These are phyloP conservation scores for Strobilomyces echinocephalus DNA, from an alignment of 768 basidiomycete species.

Conservation along the genomic window DNA sequence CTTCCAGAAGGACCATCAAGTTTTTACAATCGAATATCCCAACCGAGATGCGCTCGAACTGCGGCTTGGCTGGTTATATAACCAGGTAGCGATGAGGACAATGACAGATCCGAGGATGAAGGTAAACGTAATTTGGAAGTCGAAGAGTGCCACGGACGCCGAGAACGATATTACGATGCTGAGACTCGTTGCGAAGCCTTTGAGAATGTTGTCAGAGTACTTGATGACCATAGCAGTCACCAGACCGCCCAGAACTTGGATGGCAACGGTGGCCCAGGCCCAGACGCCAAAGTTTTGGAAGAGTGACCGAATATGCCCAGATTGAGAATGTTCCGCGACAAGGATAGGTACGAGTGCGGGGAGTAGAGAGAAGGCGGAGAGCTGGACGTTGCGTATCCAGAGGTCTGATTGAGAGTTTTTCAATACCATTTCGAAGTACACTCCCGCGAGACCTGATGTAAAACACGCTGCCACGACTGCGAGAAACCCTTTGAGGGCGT, in stretches of 20 bases:
- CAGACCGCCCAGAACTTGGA: slow-evolving; percentile 89
- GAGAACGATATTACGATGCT: slow-evolving; percentile 94
- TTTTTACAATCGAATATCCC: slow-evolving; percentile 27
- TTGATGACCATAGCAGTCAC: slow-evolving; percentile 93
- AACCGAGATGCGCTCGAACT: slow-evolving; percentile 31
- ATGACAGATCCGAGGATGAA: slow-evolving; percentile 81
- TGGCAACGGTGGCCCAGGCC: slow-evolving; percentile 87
- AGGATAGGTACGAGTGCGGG: slow-evolving; percentile 81
- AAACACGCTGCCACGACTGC: slow-evolving; percentile 91
- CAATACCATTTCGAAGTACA: slow-evolving; percentile 97
- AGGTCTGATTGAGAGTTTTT: slow-evolving; percentile 87
- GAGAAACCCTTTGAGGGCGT: slow-evolving; percentile 77
- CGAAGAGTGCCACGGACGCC: slow-evolving; percentile 84
- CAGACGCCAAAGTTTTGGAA: slow-evolving; percentile 85
- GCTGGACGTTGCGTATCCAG: slow-evolving; percentile 95
- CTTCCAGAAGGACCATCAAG: slow-evolving; percentile 6
- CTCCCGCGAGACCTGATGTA: slow-evolving; percentile 93
- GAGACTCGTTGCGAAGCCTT: slow-evolving; percentile 93
- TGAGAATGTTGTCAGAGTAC: slow-evolving; percentile 86
- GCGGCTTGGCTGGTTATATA: slow-evolving; percentile 71
- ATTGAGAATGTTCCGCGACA: slow-evolving; percentile 41
- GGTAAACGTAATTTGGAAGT: slow-evolving; percentile 79
- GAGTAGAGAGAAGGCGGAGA: slow-evolving; percentile 89
- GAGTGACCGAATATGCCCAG: slow-evolving; percentile 45
- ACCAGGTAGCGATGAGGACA: slow-evolving; percentile 85